Conservation (phyloP, 805 yeast species). For the Cyberlindnera maritima region DNA sequence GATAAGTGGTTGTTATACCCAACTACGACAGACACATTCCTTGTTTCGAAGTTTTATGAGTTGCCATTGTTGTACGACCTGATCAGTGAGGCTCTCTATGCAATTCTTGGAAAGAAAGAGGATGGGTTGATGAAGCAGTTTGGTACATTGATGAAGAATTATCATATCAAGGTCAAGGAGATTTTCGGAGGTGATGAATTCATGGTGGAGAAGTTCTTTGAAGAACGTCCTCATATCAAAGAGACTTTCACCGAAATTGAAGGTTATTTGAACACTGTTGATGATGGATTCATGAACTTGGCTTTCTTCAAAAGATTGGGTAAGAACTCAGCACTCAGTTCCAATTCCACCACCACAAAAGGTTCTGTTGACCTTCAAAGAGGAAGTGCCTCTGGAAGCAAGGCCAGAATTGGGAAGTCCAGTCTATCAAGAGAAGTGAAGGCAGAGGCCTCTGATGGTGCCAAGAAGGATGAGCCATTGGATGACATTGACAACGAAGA, state of each 20-base stretch:
- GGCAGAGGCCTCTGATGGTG: slow-evolving; percentile 27
- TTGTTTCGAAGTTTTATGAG: slow-evolving; percentile 62
- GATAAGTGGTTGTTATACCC: slow-evolving; percentile 73
- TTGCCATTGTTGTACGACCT: slow-evolving; percentile 69
- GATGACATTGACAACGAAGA: slow-evolving; percentile 15
- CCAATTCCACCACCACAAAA: slow-evolving; percentile 17
- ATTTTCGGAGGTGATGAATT: slow-evolving; percentile 27
- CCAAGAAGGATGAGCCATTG: slow-evolving; percentile 3
- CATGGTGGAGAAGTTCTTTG: slow-evolving; percentile 23
- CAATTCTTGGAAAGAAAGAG: slow-evolving; percentile 68
- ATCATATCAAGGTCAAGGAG: slow-evolving; percentile 23
- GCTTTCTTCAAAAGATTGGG: slow-evolving; percentile 48
- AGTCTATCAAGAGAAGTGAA: slow-evolving; percentile 25
- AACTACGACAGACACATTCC: slow-evolving; percentile 59
- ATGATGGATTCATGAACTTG: slow-evolving; percentile 63
- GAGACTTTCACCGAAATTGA: slow-evolving; percentile 47
- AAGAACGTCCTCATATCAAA: slow-evolving; percentile 28
- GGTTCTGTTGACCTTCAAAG: slow-evolving; percentile 12
- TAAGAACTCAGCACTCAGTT: slow-evolving; percentile 16
- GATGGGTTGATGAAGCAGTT: slow-evolving; percentile 35
- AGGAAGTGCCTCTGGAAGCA: slow-evolving; percentile 11
- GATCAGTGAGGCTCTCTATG: slow-evolving; percentile 65
- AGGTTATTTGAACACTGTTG: slow-evolving; percentile 54
- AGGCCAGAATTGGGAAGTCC: slow-evolving; percentile 23
- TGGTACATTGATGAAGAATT: slow-evolving; percentile 26